phyloP scores from a whole-genome alignment of 805 yeast genomes.

The Lachancea cidri region DNA sequence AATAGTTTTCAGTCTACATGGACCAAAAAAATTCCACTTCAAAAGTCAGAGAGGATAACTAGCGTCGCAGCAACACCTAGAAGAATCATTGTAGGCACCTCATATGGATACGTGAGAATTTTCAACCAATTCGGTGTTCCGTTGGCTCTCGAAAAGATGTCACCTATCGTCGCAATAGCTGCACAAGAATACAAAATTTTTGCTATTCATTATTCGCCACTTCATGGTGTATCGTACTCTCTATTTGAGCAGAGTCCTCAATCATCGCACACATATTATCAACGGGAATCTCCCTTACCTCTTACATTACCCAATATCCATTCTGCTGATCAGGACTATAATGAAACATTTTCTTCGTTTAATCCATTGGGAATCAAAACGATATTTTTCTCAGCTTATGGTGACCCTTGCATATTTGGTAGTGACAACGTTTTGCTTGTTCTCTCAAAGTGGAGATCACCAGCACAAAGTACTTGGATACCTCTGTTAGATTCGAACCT shows the following conservation, averaged over 20 bases:
- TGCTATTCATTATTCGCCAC: constrained; percentile 39
- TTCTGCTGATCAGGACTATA: constrained; percentile 30
- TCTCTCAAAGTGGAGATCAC: constrained; percentile 71
- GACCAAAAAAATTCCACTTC: constrained; percentile 57
- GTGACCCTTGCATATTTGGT: constrained; percentile 90
- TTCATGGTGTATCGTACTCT: constrained; percentile 26
- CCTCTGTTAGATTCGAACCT: constrained; percentile 60
- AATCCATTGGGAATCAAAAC: constrained; percentile 45
- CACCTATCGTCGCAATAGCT: constrained; percentile 70
- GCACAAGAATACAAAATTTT: constrained; percentile 54
- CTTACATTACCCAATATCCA: constrained; percentile 22
- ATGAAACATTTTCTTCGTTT: constrained; percentile 22
- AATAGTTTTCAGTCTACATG: constrained; percentile 58
- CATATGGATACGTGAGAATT: constrained; percentile 65
- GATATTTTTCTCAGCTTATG: constrained; percentile 78
- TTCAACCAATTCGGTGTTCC: constrained; percentile 74
- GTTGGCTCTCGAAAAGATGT: constrained; percentile 57
- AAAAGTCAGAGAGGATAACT: constrained; percentile 53
- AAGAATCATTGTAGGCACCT: constrained; percentile 64
- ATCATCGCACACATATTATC: constrained; percentile 31
- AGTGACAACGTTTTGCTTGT: constrained; percentile 65
- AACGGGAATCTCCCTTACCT: constrained; percentile 45
- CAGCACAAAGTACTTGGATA: constrained; percentile 77
- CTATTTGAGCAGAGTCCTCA: constrained; percentile 25
- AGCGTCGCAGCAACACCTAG: constrained; percentile 62